Evolutionary conservation across 2,329 filamentous ascomycete species (phyloP).

Genomic region (Pezicula neosporulosa): DNA sequence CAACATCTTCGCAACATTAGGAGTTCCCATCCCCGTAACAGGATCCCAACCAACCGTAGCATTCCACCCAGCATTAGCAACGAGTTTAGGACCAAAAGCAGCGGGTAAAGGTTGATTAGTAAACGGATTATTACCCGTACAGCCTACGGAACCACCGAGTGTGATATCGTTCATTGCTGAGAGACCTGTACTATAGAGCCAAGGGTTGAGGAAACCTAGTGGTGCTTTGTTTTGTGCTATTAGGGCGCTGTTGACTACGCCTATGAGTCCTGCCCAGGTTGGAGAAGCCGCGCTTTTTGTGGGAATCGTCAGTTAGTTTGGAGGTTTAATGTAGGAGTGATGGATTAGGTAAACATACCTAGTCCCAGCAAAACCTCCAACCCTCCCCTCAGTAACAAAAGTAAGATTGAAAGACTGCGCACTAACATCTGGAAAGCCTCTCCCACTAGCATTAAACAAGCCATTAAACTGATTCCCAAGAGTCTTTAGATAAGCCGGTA

Average conservation of each 20-base stretch:
- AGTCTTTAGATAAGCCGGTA: slow-evolving; percentile 33
- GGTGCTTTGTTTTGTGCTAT: slow-evolving; percentile 42
- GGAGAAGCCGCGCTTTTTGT: slow-evolving; percentile 47
- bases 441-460: slow-evolving; percentile 23
- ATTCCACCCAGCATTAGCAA: slow-evolving; percentile 1
- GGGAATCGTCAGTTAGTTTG: not conserved
- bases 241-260: slow-evolving; percentile 57
- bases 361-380: slow-evolving; percentile 1
- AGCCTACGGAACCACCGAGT: slow-evolving; percentile 31
- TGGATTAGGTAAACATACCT: not conserved
- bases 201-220: slow-evolving; percentile 36
- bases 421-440: slow-evolving; percentile 45
- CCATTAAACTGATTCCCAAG: slow-evolving; percentile 18
- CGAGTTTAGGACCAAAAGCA: not conserved
- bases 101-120: not conserved
- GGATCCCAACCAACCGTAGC: slow-evolving; percentile 21
- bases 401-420: slow-evolving; percentile 53
- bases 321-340: not conserved
- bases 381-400: slow-evolving; percentile 1
- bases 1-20: slow-evolving; percentile 2
- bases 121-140: slow-evolving; percentile 8
- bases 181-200: slow-evolving; percentile 28
- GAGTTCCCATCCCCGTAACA: slow-evolving; percentile 20
- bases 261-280: slow-evolving; percentile 51
- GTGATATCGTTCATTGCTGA: slow-evolving; percentile 34